A percentile compares a stretch with the other conserved stretches of the same genome.
Evolutionary conservation across 1,284 basidiomycete species (phyloP).

Genomic region (Ceratobasidium sp.): DNA sequence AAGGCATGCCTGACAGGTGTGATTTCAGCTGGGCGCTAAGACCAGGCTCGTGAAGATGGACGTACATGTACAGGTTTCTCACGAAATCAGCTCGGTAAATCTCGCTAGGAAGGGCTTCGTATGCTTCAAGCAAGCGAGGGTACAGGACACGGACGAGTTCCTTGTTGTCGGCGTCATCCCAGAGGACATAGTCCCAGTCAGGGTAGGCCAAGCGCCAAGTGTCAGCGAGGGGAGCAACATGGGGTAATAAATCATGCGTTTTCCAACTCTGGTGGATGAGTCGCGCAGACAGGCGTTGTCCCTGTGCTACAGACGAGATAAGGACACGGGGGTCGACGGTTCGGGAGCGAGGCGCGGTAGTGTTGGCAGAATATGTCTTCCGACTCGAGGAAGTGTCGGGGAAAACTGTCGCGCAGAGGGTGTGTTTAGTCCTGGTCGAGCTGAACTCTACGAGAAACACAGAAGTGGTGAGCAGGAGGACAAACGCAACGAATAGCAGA

Average conservation of each 20-base stretch:
- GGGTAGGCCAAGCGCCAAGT: conserved; percentile 24
- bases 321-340: neutral
- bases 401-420: conserved; percentile 5
- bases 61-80: conserved; percentile 30
- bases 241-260: conserved; percentile 18
- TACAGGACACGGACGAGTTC: conserved; percentile 19
- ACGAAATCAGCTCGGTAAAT: conserved; percentile 32
- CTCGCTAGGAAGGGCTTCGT: conserved; percentile 19
- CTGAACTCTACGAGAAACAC: conserved; percentile 9
- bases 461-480: neutral
- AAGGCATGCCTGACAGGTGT: conserved; percentile 22
- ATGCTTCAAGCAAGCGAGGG: conserved; percentile 11
- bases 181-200: conserved; percentile 24
- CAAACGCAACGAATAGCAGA: conserved; percentile 1
- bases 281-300: neutral
- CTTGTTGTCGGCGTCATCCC: conserved; percentile 33
- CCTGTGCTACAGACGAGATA: conserved; percentile 1
- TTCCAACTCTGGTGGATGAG: conserved; percentile 32
- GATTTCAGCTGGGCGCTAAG: neutral
- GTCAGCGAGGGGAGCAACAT: conserved; percentile 19
- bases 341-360: conserved; percentile 19
- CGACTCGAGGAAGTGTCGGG: conserved; percentile 14
- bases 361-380: neutral
- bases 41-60: neutral
- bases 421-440: neutral